Evolutionary conservation across 2,329 filamentous ascomycete species (phyloP).

Genomic region (Trichoderma hamatum): DNA sequence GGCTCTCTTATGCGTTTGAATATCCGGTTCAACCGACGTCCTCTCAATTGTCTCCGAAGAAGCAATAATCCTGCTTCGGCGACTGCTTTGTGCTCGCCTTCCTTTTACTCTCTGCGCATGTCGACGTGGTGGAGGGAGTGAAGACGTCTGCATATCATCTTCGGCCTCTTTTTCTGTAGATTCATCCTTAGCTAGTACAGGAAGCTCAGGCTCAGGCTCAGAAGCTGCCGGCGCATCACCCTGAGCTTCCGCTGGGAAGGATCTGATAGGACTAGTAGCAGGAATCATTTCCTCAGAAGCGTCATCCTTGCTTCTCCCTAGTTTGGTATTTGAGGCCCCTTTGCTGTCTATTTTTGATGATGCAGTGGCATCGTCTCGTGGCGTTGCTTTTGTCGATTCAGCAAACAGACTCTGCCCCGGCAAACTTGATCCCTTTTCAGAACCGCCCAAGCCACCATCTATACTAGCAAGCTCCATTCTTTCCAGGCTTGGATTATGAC

Average conservation of each 20-base stretch:
- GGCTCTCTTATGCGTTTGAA: not conserved
- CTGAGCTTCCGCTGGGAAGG: slow-evolving; percentile 35
- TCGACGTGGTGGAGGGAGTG: slow-evolving; percentile 13
- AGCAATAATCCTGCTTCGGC: slow-evolving; percentile 2
- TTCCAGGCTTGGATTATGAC: not conserved
- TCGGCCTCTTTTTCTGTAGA: slow-evolving; percentile 23
- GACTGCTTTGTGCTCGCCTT: slow-evolving; percentile 7
- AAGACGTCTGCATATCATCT: slow-evolving; percentile 25
- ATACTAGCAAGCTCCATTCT: not conserved
- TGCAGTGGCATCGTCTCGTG: slow-evolving; percentile 31
- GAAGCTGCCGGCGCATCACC: slow-evolving; percentile 31
- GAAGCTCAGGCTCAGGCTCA: slow-evolving; percentile 44
- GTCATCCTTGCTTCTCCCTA: slow-evolving; percentile 28
- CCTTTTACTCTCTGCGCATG: slow-evolving; percentile 19
- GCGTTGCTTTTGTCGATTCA: slow-evolving; percentile 42
- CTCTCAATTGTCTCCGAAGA: slow-evolving; percentile 17
- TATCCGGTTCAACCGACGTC: slow-evolving; percentile 5
- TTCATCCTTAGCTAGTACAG: slow-evolving; percentile 37
- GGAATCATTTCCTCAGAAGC: slow-evolving; percentile 45
- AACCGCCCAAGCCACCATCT: slow-evolving; percentile 30
- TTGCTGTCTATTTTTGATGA: slow-evolving; percentile 26
- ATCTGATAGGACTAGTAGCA: slow-evolving; percentile 43
- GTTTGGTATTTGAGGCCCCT: slow-evolving; percentile 13
- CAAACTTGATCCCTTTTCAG: slow-evolving; percentile 33
- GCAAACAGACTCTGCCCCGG: slow-evolving; percentile 34